Conservation (phyloP, 805 yeast genomes). For the Metschnikowia proteae region DNA sequence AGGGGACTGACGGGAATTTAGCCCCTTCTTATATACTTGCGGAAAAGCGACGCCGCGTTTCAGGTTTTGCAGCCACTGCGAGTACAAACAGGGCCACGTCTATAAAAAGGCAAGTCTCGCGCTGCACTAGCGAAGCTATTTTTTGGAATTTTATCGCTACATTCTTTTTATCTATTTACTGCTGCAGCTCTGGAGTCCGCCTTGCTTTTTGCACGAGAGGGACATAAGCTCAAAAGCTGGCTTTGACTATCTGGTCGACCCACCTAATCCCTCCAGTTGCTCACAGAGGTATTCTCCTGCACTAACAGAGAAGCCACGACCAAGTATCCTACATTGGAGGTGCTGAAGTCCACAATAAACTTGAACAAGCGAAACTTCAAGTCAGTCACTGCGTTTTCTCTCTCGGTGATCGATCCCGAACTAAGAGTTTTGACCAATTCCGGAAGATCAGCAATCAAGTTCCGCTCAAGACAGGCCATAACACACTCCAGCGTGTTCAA, state of each 20-base stretch:
- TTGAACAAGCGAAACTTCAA: slow-evolving; percentile 37
- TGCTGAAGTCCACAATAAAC: slow-evolving; percentile 39
- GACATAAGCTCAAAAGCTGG: too few relatives aligned
- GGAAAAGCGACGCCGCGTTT: neutral
- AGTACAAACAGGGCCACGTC: neutral
- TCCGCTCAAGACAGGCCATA: slow-evolving; percentile 53
- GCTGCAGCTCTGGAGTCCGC: too few relatives aligned
- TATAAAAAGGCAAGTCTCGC: neutral
- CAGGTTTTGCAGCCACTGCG: neutral
- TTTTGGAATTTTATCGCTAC: too few relatives aligned
- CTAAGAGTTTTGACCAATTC: slow-evolving; percentile 23
- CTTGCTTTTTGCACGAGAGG: too few relatives aligned
- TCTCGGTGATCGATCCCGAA: slow-evolving; percentile 12
- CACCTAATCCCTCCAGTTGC: slow-evolving; percentile 6
- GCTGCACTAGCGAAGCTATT: too few relatives aligned
- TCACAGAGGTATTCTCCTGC: neutral
- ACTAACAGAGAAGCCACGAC: slow-evolving; percentile 22
- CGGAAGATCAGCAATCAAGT: slow-evolving; percentile 34
- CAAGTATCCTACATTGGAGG: slow-evolving; percentile 39
- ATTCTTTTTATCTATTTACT: too few relatives aligned
- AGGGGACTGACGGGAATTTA: too few relatives aligned
- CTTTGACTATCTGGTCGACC: too few relatives aligned
- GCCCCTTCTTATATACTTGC: too few relatives aligned
- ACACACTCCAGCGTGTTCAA: slow-evolving; percentile 50
- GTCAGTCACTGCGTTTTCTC: slow-evolving; percentile 21